Evolutionary conservation across 2,329 filamentous ascomycete species (phyloP).

Genomic region (Paecilomyces formosus): DNA sequence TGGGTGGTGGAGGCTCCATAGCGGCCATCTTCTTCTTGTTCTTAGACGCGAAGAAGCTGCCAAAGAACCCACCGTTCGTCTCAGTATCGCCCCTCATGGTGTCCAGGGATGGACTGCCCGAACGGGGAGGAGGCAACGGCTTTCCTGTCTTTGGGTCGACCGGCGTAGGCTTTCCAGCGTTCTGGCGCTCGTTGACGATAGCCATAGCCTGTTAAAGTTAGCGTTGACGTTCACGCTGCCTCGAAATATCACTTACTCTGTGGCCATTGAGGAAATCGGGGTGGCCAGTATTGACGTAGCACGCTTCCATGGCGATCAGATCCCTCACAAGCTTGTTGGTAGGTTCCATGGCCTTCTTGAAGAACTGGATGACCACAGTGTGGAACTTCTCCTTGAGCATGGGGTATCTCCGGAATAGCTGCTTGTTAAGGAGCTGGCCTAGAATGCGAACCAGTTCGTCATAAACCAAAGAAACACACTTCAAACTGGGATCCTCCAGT

Average conservation of each 20-base stretch:
- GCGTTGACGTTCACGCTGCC: constrained; percentile 1
- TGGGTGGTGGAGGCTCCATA: constrained; percentile 92
- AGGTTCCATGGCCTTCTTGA: constrained; percentile 97
- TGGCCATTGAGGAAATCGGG: constrained; percentile 97
- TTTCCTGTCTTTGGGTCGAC: constrained; percentile 99
- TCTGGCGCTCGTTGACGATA: constrained; percentile 90
- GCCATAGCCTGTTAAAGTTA: constrained; percentile 67
- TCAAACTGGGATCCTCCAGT: constrained; percentile 89
- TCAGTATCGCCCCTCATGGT: constrained; percentile 39
- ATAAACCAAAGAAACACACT: constrained; percentile 95
- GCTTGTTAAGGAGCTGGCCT: constrained; percentile 78
- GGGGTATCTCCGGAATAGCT: constrained; percentile 89
- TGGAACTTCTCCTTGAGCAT: constrained; percentile 95
- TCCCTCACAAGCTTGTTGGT: constrained; percentile 96
- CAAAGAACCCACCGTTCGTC: constrained; percentile 78
- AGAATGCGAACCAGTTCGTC: constrained; percentile 96
- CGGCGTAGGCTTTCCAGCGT: constrained; percentile 73
- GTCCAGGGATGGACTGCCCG: constrained; percentile 67
- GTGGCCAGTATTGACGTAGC: constrained; percentile 97
- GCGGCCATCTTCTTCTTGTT: constrained; percentile 99
- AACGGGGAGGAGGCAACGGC: constrained; percentile 66
- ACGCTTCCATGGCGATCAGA: constrained; percentile 88
- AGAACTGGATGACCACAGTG: constrained; percentile 82
- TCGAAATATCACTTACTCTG: constrained; percentile 48
- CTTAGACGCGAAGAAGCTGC: constrained; percentile 97